These are phyloP conservation scores for Cenchrus americanus DNA, from an alignment of 176 grass and related monocot species.

Conservation along the genomic window DNA sequence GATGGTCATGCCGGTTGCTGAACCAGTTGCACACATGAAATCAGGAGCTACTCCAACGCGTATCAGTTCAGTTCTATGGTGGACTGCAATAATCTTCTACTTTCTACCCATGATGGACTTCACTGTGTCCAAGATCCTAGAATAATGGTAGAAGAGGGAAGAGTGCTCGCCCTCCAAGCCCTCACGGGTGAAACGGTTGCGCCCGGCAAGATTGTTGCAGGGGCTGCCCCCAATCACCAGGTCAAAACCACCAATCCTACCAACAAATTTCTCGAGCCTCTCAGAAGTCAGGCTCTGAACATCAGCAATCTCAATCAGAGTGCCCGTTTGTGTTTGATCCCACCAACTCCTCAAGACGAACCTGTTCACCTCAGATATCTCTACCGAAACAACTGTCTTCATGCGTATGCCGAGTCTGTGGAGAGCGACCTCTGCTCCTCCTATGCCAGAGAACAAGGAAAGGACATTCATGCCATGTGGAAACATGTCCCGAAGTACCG, in stretches of 20 bases:
- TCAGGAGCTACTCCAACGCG: slow-evolving; percentile 70
- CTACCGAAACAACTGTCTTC: slow-evolving; percentile 66
- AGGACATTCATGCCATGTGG: slow-evolving; percentile 77
- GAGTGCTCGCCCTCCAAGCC: slow-evolving; percentile 81
- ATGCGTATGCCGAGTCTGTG: slow-evolving; percentile 70
- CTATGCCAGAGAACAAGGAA: slow-evolving; percentile 88
- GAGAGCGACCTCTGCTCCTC: slow-evolving; percentile 78
- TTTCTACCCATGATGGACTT: slow-evolving; percentile 55
- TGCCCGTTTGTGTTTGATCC: slow-evolving; percentile 76
- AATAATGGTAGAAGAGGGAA: slow-evolving; percentile 68
- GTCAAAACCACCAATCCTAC: slow-evolving; percentile 67
- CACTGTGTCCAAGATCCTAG: slow-evolving; percentile 69
- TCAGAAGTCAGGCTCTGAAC: slow-evolving; percentile 51
- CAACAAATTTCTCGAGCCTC: slow-evolving; percentile 37
- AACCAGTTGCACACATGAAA: slow-evolving; percentile 75
- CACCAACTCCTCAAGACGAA: slow-evolving; percentile 74
- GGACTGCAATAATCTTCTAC: background rate
- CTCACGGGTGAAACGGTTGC: slow-evolving; percentile 62
- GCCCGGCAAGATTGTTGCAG: slow-evolving; percentile 81
- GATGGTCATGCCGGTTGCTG: slow-evolving; percentile 69
- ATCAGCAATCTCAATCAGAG: slow-evolving; percentile 61
- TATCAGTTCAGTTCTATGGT: slow-evolving; percentile 29
- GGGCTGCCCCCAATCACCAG: slow-evolving; percentile 80
- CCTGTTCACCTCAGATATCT: slow-evolving; percentile 68
- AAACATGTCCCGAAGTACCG: slow-evolving; percentile 63